A percentile compares a stretch with the other conserved stretches of the same genome.
Evolutionary conservation across 2,329 filamentous ascomycete genomes (phyloP).

Genomic region (Aureobasidium musti): DNA sequence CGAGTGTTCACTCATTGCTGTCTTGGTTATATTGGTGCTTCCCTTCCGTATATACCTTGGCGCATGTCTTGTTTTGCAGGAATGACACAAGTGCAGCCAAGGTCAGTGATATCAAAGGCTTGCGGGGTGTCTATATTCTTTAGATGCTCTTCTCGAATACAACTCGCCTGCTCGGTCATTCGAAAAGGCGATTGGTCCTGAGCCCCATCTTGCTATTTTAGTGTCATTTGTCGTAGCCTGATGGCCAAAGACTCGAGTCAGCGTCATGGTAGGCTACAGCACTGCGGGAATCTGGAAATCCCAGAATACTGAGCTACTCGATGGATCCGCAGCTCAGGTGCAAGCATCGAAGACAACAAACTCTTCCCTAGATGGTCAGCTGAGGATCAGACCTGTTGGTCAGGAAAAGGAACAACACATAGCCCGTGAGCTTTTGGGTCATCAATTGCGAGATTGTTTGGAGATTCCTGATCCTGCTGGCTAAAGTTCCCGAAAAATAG

Average conservation of each 20-base stretch:
- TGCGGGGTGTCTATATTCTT: neutral
- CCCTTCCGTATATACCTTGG: slow-evolving; percentile 7
- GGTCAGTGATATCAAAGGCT: neutral
- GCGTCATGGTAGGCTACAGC: neutral
- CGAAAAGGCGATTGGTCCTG: neutral
- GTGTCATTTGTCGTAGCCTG: neutral
- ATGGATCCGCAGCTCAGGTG: neutral
- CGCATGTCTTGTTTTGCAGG: slow-evolving; percentile 6
- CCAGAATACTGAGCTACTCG: neutral
- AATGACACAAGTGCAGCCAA: slow-evolving; percentile 14
- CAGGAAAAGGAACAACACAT: neutral
- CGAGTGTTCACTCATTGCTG: slow-evolving; percentile 1
- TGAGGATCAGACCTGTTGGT: neutral
- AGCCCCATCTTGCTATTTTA: neutral
- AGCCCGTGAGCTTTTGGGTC: slow-evolving; percentile 12
- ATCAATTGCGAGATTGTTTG: neutral
- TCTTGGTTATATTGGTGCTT: slow-evolving; percentile 8
- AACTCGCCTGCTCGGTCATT: slow-evolving; percentile 10
- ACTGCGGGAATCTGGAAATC: neutral
- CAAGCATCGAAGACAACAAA: neutral
- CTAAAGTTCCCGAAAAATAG: neutral
- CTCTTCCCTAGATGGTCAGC: too few relatives aligned
- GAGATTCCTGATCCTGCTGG: neutral
- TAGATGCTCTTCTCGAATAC: neutral
- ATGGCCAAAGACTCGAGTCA: neutral